A percentile compares a stretch with the other conserved stretches of the same genome.
These are phyloP conservation scores for Curvularia spicifera DNA, from an alignment of 2,329 filamentous ascomycete genomes.

Conservation along the genomic window DNA sequence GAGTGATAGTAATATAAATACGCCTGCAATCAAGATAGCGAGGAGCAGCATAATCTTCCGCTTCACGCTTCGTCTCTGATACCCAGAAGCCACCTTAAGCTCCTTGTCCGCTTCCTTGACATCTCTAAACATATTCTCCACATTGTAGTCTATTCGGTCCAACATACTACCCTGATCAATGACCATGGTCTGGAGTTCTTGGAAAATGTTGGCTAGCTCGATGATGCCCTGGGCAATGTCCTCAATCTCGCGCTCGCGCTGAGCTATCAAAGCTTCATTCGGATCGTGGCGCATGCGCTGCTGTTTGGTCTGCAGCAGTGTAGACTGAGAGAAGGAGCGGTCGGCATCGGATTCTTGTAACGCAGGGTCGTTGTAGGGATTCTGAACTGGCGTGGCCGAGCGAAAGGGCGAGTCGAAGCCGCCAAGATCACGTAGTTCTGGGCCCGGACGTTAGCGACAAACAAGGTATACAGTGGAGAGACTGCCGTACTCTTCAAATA, in stretches of 20 bases:
- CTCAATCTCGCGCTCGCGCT: constrained; percentile 95
- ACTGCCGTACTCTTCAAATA: constrained; percentile 82
- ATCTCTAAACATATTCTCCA: constrained; percentile 91
- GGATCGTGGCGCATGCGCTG: constrained; percentile 67
- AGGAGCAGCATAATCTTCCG: constrained; percentile 92
- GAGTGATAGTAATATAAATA: constrained; percentile 84
- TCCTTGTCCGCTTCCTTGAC: constrained; percentile 94
- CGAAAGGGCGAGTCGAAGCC: constrained; percentile 58
- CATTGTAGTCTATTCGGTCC: constrained; percentile 75
- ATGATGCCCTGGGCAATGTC: constrained; percentile 99
- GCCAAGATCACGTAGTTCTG: constrained; percentile 55
- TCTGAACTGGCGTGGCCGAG: constrained; percentile 55
- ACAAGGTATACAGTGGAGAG: background rate
- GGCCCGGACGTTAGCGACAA: constrained; percentile 20
- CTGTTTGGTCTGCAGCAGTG: constrained; percentile 79
- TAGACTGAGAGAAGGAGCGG: constrained; percentile 87
- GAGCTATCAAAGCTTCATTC: constrained; percentile 78
- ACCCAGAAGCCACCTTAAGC: constrained; percentile 82
- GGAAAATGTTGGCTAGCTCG: constrained; percentile 93
- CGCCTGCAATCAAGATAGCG: constrained; percentile 78
- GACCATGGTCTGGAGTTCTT: constrained; percentile 91
- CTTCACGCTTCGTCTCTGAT: constrained; percentile 87
- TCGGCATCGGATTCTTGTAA: constrained; percentile 89
- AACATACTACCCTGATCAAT: constrained; percentile 61
- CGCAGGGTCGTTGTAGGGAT: constrained; percentile 81